Evolutionary conservation across 2,329 filamentous ascomycete genomes (phyloP).

Genomic region (Alternaria arbusti): DNA sequence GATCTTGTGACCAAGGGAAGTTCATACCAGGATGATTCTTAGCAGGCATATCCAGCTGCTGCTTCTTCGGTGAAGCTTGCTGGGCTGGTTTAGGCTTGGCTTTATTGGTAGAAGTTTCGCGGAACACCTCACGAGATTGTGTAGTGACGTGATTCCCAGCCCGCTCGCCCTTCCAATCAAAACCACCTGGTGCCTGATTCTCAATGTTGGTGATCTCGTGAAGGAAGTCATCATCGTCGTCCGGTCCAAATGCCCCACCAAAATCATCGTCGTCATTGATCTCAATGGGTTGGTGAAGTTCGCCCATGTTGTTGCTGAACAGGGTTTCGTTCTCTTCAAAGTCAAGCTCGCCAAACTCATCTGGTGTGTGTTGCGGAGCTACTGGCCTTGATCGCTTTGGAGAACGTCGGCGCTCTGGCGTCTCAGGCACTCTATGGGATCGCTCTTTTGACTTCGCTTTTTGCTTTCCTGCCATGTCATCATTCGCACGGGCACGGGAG

Average conservation of each 20-base stretch:
- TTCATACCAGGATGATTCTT: conserved; percentile 52
- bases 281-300: conserved; percentile 12
- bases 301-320: conserved; percentile 21
- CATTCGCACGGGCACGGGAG: not conserved
- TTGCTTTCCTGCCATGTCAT: not conserved
- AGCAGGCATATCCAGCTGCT: conserved; percentile 30
- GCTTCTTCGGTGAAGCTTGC: conserved; percentile 37
- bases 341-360: conserved; percentile 34
- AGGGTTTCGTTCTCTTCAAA: conserved; percentile 31
- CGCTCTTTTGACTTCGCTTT: conserved; percentile 15
- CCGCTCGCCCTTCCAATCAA: conserved; percentile 40
- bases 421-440: conserved; percentile 30
- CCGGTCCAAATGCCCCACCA: conserved; percentile 38
- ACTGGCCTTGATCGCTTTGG: conserved; percentile 10
- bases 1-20: conserved; percentile 81
- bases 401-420: conserved; percentile 27
- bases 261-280: conserved; percentile 20
- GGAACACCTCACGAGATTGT: conserved; percentile 33
- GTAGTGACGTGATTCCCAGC: conserved; percentile 19
- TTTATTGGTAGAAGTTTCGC: conserved; percentile 38
- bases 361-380: conserved; percentile 9
- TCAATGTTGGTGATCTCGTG: conserved; percentile 54
- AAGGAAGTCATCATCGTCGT: conserved; percentile 44
- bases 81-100: conserved; percentile 20
- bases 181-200: conserved; percentile 37